Evolutionary conservation across 768 basidiomycete species (phyloP), one percentile per base, ranked within the genome.

Genomic region (Cytidiella melzeri): DNA sequence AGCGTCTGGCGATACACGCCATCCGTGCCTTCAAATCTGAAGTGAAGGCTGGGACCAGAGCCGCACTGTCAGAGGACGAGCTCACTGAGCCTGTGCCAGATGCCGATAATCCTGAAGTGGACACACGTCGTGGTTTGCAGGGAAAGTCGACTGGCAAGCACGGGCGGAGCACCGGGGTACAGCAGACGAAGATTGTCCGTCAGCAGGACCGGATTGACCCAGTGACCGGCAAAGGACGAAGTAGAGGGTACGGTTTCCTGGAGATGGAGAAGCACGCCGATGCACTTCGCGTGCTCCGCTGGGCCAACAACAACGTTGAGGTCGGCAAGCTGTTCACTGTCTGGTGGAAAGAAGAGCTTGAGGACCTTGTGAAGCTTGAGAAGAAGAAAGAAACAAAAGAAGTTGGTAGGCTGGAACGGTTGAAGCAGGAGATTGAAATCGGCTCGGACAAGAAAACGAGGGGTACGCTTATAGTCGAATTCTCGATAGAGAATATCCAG

Each of bases 191-290:
- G 71, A 86, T 99, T 53, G 84, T 96, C 12, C 83, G 95, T 10
- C 87, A 92, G 64, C 71, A 74, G 11, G 94, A 96, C 55, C 84
- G 91, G n/a, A 76, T 94, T 47, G 95, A 98, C 61, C 74, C 87
- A 3, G 64, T 94, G 36, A 92, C 88, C 0, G 89, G 88, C 3
- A 87, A 90, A 58, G 91, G 91, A 1, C 77, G 85, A 46, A 90
- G 87, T 59, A 92, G 88, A 63, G 95, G 96, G 1, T 99, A 97
- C 59, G 96, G 95, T 9, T 98, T 99, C 69, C 61, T 98, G 26
- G 95, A 98, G 71, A 79, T 96, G 77, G 71, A 81, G 42, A 77
- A 72, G 23, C 96, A 99, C 58, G 81, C 85, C 4, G 92, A 98
- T 63, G 92, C 95, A 5, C 71, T 99, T 20, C 84, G 89, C 21